phyloP scores from a whole-genome alignment of 352 stramenopile species.

The Globisporangium ultimum region DNA sequence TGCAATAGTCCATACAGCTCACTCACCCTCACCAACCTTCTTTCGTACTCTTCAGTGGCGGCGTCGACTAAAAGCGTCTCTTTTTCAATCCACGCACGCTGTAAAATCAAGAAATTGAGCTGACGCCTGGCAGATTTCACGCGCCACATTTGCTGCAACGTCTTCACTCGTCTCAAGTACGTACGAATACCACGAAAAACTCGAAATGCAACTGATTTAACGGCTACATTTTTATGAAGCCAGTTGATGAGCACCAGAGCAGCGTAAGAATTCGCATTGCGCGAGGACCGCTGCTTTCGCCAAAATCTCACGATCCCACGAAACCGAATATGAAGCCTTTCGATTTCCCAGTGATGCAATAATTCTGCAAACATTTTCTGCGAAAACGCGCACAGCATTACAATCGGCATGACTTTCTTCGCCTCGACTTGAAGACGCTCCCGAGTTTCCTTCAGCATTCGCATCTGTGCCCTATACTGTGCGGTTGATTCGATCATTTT shows the following conservation, averaged over 20 bases:
- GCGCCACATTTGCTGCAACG: conserved; percentile 48
- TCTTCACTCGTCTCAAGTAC: conserved; percentile 49
- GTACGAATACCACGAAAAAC: conserved; percentile 51
- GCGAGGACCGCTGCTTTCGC: conserved; percentile 33
- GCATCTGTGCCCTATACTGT: conserved; percentile 41
- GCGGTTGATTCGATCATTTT: conserved; percentile 43
- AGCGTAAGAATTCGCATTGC: conserved; percentile 26
- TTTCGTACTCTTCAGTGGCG: conserved; percentile 41
- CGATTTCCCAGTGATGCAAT: conserved; percentile 30
- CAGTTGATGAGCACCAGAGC: conserved; percentile 49
- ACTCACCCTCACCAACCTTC: conserved; percentile 28
- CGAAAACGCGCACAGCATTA: conserved; percentile 45
- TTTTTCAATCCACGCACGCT: conserved; percentile 47
- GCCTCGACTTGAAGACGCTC: conserved; percentile 31
- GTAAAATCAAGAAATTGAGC: conserved; percentile 30
- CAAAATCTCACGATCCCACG: conserved; percentile 43
- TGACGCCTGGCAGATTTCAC: conserved; percentile 36
- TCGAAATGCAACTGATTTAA: conserved; percentile 51
- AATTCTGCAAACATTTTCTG: conserved; percentile 36
- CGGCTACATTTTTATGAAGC: conserved; percentile 57
- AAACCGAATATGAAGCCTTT: conserved; percentile 32
- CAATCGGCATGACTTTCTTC: conserved; percentile 38
- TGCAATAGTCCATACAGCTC: too few relatives aligned
- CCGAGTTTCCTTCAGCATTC: conserved; percentile 30
- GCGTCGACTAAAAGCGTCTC: conserved; percentile 49